Conservation (phyloP, 2,329 filamentous ascomycete species). For the Diaporthe velutina region DNA sequence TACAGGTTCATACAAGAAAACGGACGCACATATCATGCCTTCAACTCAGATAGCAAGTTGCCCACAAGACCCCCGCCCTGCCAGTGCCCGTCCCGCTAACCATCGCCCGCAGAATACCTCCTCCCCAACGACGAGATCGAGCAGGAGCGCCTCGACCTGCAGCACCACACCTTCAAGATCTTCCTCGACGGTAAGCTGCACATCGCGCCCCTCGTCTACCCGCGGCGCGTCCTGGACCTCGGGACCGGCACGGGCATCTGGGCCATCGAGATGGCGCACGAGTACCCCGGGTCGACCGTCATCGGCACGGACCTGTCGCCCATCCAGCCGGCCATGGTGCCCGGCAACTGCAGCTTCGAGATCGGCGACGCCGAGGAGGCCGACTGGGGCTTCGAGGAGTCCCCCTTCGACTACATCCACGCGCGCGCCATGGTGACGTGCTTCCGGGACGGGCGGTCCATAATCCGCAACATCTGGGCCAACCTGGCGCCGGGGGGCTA, state of each 20-base stretch:
- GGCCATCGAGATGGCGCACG: slow-evolving; percentile 61
- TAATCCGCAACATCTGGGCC: slow-evolving; percentile 60
- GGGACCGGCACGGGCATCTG: slow-evolving; percentile 63
- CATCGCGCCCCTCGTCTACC: slow-evolving; percentile 58
- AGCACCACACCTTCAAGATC: slow-evolving; percentile 55
- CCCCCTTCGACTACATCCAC: slow-evolving; percentile 67
- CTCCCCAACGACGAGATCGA: slow-evolving; percentile 50
- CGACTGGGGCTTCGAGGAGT: slow-evolving; percentile 61
- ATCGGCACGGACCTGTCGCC: slow-evolving; percentile 60
- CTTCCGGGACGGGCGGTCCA: slow-evolving; percentile 61
- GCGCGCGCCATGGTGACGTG: slow-evolving; percentile 62
- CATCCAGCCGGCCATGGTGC: slow-evolving; percentile 56
- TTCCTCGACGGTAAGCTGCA: slow-evolving; percentile 56
- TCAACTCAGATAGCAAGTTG: slow-evolving; percentile 48
- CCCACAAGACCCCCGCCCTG: background rate
- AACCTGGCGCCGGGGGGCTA: slow-evolving; percentile 54
- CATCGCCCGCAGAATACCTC: slow-evolving; percentile 45
- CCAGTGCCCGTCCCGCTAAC: background rate
- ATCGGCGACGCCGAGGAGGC: slow-evolving; percentile 65
- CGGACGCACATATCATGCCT: slow-evolving; percentile 49
- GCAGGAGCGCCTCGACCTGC: slow-evolving; percentile 53
- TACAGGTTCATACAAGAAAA: slow-evolving; percentile 48
- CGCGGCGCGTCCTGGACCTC: slow-evolving; percentile 60
- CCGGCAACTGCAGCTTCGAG: slow-evolving; percentile 66
- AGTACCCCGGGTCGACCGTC: slow-evolving; percentile 54